phyloP scores from a whole-genome alignment of 192 early-diverging fungal genomes.

The Podila minutissima region DNA sequence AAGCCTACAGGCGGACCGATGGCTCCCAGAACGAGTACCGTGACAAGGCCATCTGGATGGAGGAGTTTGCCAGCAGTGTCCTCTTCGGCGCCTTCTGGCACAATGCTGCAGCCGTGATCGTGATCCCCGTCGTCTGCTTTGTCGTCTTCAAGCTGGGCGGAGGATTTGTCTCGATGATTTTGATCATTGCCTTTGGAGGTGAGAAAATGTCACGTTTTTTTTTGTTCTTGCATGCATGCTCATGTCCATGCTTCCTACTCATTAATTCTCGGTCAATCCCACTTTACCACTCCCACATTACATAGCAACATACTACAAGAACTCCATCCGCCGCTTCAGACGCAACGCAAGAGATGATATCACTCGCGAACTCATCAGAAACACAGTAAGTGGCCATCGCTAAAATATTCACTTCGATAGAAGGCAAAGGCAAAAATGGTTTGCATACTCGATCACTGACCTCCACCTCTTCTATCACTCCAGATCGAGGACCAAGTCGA shows the following conservation, averaged over 20 bases:
- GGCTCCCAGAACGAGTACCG: slow-evolving; percentile 42
- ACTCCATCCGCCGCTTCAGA: slow-evolving; percentile 75
- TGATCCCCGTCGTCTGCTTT: slow-evolving; percentile 35
- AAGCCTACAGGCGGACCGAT: slow-evolving; percentile 40
- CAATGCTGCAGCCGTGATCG: slow-evolving; percentile 29
- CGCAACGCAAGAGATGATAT: slow-evolving; percentile 77
- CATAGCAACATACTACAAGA: slow-evolving; percentile 78
- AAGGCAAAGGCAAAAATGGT: too few relatives aligned
- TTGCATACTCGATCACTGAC: not conserved
- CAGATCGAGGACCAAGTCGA: slow-evolving; percentile 62
- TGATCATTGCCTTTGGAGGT: slow-evolving; percentile 51
- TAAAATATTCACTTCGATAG: too few relatives aligned
- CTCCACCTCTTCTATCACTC: not conserved
- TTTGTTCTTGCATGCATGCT: not conserved
- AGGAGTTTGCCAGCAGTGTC: slow-evolving; percentile 49
- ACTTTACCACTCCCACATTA: slow-evolving; percentile 3
- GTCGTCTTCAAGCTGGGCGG: slow-evolving; percentile 42
- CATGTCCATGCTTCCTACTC: not conserved
- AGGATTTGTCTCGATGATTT: slow-evolving; percentile 38
- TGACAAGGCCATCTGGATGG: slow-evolving; percentile 51
- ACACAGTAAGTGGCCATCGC: slow-evolving; percentile 16
- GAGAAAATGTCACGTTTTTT: not conserved
- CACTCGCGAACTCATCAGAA: slow-evolving; percentile 67
- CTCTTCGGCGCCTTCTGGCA: slow-evolving; percentile 52
- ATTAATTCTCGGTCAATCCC: not conserved